These are phyloP conservation scores for Pseudogymnoascus pannorum DNA, from an alignment of 2,329 filamentous ascomycete species.

Conservation along the genomic window DNA sequence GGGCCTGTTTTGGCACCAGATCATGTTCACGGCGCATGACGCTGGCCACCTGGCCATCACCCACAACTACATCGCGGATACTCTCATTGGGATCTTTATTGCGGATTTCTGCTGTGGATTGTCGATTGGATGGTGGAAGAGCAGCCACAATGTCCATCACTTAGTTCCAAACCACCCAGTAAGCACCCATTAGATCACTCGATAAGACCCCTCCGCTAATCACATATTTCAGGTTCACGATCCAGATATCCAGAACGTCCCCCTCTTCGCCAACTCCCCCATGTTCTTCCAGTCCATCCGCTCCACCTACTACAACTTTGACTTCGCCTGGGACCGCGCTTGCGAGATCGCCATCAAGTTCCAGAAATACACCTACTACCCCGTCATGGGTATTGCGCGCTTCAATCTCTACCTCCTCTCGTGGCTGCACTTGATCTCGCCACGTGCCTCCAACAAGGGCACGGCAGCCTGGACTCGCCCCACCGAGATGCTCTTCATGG, in stretches of 20 bases:
- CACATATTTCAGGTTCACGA: slow-evolving; percentile 29
- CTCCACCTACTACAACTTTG: slow-evolving; percentile 56
- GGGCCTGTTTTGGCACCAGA: slow-evolving; percentile 61
- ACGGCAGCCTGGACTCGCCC: slow-evolving; percentile 62
- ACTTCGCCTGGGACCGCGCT: slow-evolving; percentile 54
- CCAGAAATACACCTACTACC: slow-evolving; percentile 63
- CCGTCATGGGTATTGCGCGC: slow-evolving; percentile 57
- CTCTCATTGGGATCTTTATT: slow-evolving; percentile 53
- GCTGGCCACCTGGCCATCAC: slow-evolving; percentile 58
- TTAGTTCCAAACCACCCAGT: slow-evolving; percentile 58
- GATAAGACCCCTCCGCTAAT: neutral
- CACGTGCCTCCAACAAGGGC: slow-evolving; percentile 44
- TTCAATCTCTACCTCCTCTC: slow-evolving; percentile 67
- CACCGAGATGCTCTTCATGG: slow-evolving; percentile 55
- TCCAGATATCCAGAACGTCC: slow-evolving; percentile 58
- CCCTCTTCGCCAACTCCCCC: slow-evolving; percentile 60
- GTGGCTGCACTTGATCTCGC: slow-evolving; percentile 56
- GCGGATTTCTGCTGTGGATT: slow-evolving; percentile 60
- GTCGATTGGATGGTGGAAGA: slow-evolving; percentile 64
- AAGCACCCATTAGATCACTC: slow-evolving; percentile 25
- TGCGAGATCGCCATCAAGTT: slow-evolving; percentile 52
- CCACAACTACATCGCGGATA: slow-evolving; percentile 49
- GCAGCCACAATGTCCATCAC: slow-evolving; percentile 62
- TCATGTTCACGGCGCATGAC: slow-evolving; percentile 63
- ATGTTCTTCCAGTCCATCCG: slow-evolving; percentile 56